Conservation (phyloP, 345 rosid genomes). For the Hirschfeldia incana region DNA sequence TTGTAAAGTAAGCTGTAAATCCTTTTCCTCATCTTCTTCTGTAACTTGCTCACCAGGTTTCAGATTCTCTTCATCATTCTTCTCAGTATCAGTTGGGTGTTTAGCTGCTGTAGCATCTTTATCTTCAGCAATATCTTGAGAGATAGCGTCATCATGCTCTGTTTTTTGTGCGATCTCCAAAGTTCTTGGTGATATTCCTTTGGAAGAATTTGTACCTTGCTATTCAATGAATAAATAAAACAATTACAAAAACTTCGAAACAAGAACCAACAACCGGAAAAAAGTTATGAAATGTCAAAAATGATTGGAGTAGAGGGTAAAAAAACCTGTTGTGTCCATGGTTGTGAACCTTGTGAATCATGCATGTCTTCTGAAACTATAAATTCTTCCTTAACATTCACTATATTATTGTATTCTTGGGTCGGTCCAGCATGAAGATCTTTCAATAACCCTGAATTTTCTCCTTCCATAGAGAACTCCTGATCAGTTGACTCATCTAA, state of each 20-base stretch:
- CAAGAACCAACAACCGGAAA: conserved; percentile 12
- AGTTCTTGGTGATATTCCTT: conserved; percentile 20
- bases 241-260: neutral
- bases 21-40: conserved; percentile 1
- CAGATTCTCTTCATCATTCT: neutral
- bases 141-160: conserved; percentile 21
- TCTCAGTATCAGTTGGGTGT: neutral
- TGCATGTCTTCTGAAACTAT: neutral
- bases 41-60: conserved; percentile 11
- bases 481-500: neutral
- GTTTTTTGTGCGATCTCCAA: conserved; percentile 2
- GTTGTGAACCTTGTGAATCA: conserved; percentile 27
- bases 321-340: conserved; percentile 32
- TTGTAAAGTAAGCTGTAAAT: conserved; percentile 14
- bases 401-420: neutral
- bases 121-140: neutral
- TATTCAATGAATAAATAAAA: conserved; percentile 9
- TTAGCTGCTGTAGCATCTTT: neutral
- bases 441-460: neutral
- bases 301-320: neutral
- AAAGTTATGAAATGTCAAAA: neutral
- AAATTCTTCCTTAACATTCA: neutral
- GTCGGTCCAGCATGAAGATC: neutral
- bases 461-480: neutral
- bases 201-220: neutral